Evolutionary conservation across 805 yeast species (phyloP).

Genomic region (Candida corydali): DNA sequence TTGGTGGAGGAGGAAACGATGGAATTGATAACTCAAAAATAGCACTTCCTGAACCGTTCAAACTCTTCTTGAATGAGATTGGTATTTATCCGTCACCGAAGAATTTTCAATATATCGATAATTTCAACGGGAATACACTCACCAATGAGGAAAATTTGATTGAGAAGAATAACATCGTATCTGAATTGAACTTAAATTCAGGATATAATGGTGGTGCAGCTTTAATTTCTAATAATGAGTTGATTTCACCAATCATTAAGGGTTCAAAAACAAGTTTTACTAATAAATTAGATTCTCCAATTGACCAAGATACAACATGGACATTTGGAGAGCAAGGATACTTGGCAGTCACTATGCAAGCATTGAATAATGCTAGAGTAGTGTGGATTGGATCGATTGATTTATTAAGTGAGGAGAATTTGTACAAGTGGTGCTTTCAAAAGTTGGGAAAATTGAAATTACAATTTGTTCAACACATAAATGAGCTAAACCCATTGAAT

Average conservation of each 20-base stretch:
- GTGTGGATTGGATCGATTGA: slow-evolving; percentile 74
- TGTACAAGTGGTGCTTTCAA: slow-evolving; percentile 67
- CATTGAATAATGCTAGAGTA: slow-evolving; percentile 70
- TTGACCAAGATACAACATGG: slow-evolving; percentile 56
- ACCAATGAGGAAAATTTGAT: slow-evolving; percentile 17
- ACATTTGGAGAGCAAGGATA: slow-evolving; percentile 76
- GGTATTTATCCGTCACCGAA: slow-evolving; percentile 85
- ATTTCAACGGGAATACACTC: slow-evolving; percentile 39
- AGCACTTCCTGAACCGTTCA: slow-evolving; percentile 42
- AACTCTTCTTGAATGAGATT: slow-evolving; percentile 67
- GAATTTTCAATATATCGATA: slow-evolving; percentile 60
- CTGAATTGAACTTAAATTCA: background rate
- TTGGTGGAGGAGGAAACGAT: slow-evolving; percentile 58
- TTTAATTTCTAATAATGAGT: slow-evolving; percentile 62
- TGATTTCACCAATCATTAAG: slow-evolving; percentile 63
- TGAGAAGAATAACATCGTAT: slow-evolving; percentile 11
- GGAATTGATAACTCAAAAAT: slow-evolving; percentile 30
- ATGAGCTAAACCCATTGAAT: slow-evolving; percentile 42
- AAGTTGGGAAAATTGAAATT: slow-evolving; percentile 60
- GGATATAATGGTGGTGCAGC: slow-evolving; percentile 58
- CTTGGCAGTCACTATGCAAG: slow-evolving; percentile 75
- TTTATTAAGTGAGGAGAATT: slow-evolving; percentile 34
- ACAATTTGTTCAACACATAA: slow-evolving; percentile 50
- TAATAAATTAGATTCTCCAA: slow-evolving; percentile 38
- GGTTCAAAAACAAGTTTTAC: slow-evolving; percentile 67